Conservation (phyloP, 1,284 basidiomycete species). For the Rhodotorula sp. region DNA sequence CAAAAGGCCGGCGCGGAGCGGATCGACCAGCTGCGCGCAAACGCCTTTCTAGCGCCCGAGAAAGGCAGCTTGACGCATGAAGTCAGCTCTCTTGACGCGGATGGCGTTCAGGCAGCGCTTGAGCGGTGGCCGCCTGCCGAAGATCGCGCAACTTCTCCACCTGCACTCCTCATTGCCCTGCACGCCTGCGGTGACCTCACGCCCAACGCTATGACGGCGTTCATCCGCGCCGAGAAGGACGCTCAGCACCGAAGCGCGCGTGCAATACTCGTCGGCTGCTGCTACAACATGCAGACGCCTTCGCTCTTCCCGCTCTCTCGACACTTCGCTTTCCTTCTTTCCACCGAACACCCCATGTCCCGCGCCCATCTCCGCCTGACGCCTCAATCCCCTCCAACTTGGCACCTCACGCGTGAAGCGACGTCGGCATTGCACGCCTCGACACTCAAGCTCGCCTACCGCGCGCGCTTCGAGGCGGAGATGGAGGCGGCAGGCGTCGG, state of each 20-base stretch:
- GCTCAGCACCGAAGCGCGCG: neutral
- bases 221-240: conserved; percentile 6
- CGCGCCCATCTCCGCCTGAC: conserved; percentile 35
- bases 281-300: conserved; percentile 37
- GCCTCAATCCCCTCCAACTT: conserved; percentile 33
- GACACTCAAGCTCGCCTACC: conserved; percentile 30
- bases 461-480: conserved; percentile 35
- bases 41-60: conserved; percentile 7
- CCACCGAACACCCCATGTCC: neutral
- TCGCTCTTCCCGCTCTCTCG: conserved; percentile 20
- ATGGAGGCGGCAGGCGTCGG: conserved; percentile 13
- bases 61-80: conserved; percentile 29
- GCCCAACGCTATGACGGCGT: conserved; percentile 26
- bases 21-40: conserved; percentile 12
- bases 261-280: conserved; percentile 34
- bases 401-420: conserved; percentile 15
- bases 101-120: conserved; percentile 8
- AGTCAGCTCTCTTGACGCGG: conserved; percentile 29
- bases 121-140: conserved; percentile 18
- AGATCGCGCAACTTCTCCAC: neutral
- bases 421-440: conserved; percentile 12
- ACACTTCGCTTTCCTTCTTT: neutral
- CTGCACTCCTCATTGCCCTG: conserved; percentile 30
- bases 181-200: conserved; percentile 40
- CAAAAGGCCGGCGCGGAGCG: conserved; percentile 33